phyloP scores from a whole-genome alignment of 2,329 filamentous ascomycete genomes.

The Aspergillus novofumigatus region DNA sequence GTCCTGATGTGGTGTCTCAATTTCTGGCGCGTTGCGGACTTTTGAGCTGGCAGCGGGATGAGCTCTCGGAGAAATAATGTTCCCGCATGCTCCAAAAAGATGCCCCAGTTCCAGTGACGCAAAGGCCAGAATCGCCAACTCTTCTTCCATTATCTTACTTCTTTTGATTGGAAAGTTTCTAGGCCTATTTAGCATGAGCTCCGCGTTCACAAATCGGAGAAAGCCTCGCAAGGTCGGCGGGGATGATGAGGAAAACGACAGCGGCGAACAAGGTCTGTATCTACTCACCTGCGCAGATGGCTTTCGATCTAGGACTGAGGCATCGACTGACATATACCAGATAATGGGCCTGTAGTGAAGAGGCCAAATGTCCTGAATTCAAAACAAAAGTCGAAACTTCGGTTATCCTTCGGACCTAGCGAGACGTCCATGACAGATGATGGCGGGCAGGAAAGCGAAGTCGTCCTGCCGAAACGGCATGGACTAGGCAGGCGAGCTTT shows the following conservation, averaged over 20 bases:
- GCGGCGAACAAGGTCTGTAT: slow-evolving; percentile 40
- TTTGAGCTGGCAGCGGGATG: slow-evolving; percentile 25
- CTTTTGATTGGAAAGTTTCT: background rate
- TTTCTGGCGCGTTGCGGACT: slow-evolving; percentile 21
- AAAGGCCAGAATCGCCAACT: slow-evolving; percentile 1
- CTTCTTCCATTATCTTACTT: background rate
- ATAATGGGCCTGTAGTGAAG: slow-evolving; percentile 48
- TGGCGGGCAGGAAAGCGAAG: slow-evolving; percentile 50
- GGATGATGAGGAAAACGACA: slow-evolving; percentile 55
- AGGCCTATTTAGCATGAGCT: slow-evolving; percentile 46
- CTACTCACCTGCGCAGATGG: background rate
- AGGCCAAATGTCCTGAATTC: slow-evolving; percentile 48
- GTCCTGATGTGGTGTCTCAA: slow-evolving; percentile 19
- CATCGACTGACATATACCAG: slow-evolving; percentile 32
- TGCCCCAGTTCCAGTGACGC: slow-evolving; percentile 6
- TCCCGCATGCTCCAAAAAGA: slow-evolving; percentile 26
- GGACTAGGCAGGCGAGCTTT: slow-evolving; percentile 60
- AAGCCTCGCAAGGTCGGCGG: slow-evolving; percentile 75
- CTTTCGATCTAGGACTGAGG: background rate
- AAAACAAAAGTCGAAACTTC: slow-evolving; percentile 69
- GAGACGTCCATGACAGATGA: slow-evolving; percentile 53
- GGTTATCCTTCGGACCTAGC: slow-evolving; percentile 70
- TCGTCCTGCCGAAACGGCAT: slow-evolving; percentile 57
- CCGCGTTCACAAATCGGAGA: slow-evolving; percentile 52
- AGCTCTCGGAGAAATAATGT: slow-evolving; percentile 34